phyloP scores from a whole-genome alignment of 805 yeast species.

The Candida montana region DNA sequence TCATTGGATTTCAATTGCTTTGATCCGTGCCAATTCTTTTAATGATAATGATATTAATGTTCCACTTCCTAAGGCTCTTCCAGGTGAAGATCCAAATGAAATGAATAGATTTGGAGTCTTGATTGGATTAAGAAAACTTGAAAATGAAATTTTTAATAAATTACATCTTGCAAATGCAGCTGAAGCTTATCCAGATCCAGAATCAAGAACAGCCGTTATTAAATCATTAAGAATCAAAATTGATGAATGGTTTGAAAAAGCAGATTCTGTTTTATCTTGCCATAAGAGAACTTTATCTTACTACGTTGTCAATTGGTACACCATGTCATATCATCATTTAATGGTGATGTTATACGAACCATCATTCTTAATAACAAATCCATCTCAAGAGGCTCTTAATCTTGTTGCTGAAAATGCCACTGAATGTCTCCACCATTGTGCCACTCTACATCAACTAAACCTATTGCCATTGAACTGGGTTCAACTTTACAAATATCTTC shows the following conservation, averaged over 20 bases:
- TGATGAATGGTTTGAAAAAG: slow-evolving; percentile 31
- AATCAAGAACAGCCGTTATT: slow-evolving; percentile 4
- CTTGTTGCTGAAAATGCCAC: slow-evolving; percentile 38
- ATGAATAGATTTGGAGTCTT: slow-evolving; percentile 36
- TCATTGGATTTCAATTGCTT: slow-evolving; percentile 40
- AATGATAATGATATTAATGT: slow-evolving; percentile 47
- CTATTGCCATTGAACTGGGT: slow-evolving; percentile 47
- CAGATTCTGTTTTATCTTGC: background rate
- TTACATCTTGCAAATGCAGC: slow-evolving; percentile 42
- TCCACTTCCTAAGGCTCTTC: slow-evolving; percentile 35
- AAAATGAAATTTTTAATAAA: slow-evolving; percentile 40
- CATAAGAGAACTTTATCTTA: slow-evolving; percentile 5
- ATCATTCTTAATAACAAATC: slow-evolving; percentile 40
- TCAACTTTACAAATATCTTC: slow-evolving; percentile 39
- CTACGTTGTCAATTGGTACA: slow-evolving; percentile 28
- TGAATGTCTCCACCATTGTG: slow-evolving; percentile 38
- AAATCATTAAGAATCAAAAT: slow-evolving; percentile 19
- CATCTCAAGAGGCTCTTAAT: slow-evolving; percentile 34
- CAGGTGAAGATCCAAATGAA: slow-evolving; percentile 37
- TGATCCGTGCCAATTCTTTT: slow-evolving; percentile 45
- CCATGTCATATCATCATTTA: slow-evolving; percentile 39
- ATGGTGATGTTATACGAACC: slow-evolving; percentile 43
- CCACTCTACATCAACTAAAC: slow-evolving; percentile 38
- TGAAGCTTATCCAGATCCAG: slow-evolving; percentile 12
- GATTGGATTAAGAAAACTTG: slow-evolving; percentile 39